These are phyloP conservation scores for Rhodotorula mucilaginosa DNA, from an alignment of 1,284 basidiomycete species.

Conservation along the genomic window DNA sequence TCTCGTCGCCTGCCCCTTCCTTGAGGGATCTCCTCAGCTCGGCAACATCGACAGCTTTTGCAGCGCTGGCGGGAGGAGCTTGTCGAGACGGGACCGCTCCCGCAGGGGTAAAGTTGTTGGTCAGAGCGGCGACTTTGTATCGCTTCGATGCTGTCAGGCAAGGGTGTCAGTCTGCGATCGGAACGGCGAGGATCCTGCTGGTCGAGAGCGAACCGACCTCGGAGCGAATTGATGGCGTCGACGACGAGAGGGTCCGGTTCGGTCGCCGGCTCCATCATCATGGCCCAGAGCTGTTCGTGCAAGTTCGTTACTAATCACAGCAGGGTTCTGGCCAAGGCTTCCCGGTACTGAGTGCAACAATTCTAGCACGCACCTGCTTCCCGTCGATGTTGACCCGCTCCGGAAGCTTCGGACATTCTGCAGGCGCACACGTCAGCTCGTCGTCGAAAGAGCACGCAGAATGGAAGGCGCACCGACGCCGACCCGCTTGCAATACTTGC, in stretches of 20 bases:
- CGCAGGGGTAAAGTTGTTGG: constrained; percentile 46
- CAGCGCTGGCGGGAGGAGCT: background rate
- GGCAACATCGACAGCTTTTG: background rate
- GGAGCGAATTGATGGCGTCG: constrained; percentile 42
- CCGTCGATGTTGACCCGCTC: constrained; percentile 41
- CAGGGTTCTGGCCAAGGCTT: no score
- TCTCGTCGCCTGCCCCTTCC: constrained; percentile 2
- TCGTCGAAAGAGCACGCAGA: background rate
- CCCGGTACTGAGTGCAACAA: no score
- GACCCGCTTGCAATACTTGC: constrained; percentile 42
- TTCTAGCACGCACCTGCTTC: constrained; percentile 37
- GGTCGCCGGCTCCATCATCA: constrained; percentile 48
- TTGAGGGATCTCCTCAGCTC: background rate
- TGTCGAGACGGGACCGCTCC: background rate
- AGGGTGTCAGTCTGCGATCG: background rate
- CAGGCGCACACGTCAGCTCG: background rate
- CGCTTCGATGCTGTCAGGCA: constrained; percentile 41
- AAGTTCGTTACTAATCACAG: no score
- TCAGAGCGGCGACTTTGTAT: constrained; percentile 48
- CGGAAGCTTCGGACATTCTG: constrained; percentile 44
- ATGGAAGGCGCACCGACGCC: constrained; percentile 22
- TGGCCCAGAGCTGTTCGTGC: constrained; percentile 45
- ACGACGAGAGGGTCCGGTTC: constrained; percentile 44
- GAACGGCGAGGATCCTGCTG: background rate
- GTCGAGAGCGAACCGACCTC: constrained; percentile 12